Evolutionary conservation across 2,329 filamentous ascomycete species (phyloP), one percentile per base, ranked within the genome.

Genomic region (Boeremia exigua): DNA sequence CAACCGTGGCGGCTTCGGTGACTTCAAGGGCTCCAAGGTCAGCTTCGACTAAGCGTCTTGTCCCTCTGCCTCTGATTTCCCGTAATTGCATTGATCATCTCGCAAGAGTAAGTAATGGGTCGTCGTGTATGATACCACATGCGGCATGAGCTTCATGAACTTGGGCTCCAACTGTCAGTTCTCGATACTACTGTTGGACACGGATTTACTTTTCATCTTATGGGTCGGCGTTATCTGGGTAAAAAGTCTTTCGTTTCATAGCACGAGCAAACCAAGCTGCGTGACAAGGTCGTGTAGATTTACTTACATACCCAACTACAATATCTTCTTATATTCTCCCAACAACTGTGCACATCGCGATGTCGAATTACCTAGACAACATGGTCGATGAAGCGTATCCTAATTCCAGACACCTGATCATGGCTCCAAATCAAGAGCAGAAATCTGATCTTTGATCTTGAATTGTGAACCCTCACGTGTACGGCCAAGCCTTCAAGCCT

Each of bases 11-110:
- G 84, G 85, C 69, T 84, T 87, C 68, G 82, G 85, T 57, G 84
- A 88, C 73, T 91, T 89, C 82, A 81, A 86, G 78, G 92, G 91
- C 78, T 89, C 86, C 81, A 95, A 93, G 87, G 87, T 86, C 74
- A 90, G 86, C 63, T 91, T 91, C 44, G 66, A 69, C 75, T 75
- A 75, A 62, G 53, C 50, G 46, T 47, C 42, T 58, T 33, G 17
- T 28, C 27, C 25, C 29, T 25, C 19, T 54, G 53, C 34, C 51
- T 52, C 48, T 29, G 32, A 40, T 48, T 60, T 60, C 42, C 37
- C 58, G 57, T 63, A 56, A 63, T 25, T 63, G 59, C 43, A 62
- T 59, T 60, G 59, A 61, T 56, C 43, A 65, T 66, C 28, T 60
- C 46, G 44, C 51, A 62, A 54, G 50, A 60, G 67, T 68, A 70